Base-by-base conservation (phyloP, 345 rosid genomes). In the Eucalyptus sp. region DNA sequence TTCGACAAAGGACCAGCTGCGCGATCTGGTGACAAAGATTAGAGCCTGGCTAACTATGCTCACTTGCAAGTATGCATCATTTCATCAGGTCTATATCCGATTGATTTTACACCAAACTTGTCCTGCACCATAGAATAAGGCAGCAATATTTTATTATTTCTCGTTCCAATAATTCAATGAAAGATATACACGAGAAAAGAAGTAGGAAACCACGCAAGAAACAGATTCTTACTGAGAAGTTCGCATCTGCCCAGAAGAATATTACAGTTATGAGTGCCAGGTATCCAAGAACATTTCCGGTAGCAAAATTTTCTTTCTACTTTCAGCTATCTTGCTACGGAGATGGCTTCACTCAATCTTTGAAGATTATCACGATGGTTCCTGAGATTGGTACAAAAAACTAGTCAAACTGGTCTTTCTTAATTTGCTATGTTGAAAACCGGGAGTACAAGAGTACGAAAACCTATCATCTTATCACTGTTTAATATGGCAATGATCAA, bases 361-460 rank as follows among this genome's bases (percentile, higher is more conserved):
- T 97, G n/a, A 96, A 96, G 89, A 96, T 97, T n/a, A 96, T 97
- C 99, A 97, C 94, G 90, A 97, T 97, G 79, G 99, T 96, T 52
- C 99, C 99, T 95, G 51, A 88, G 17, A 41, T 8, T 6, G 51
- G 86, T 44, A 25, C 1, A n/a, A n/a, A 48, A 37, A 44, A 22
- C 18, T 13, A 11, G n/a, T n/a, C n/a, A n/a, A n/a, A n/a, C n/a
- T n/a, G 24, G 50, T 62, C 9, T 44, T 37, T 37, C 41, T 37
- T 37, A 37, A 37, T 41, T 46, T 25, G 29, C 24, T 48, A 84
- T 11, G n/a, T 15, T 44, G 15, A 44, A 41, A 60, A 41, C 60
- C 4, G 13, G 31, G 52, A 51, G 88, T 25, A 68, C 20, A 49
- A 88, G 88, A 89, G 37, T 50, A 52, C 29, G 48, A 10, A 84